Conservation (phyloP, 148 eudicot species). For the Vaccinium corymbosum region DNA sequence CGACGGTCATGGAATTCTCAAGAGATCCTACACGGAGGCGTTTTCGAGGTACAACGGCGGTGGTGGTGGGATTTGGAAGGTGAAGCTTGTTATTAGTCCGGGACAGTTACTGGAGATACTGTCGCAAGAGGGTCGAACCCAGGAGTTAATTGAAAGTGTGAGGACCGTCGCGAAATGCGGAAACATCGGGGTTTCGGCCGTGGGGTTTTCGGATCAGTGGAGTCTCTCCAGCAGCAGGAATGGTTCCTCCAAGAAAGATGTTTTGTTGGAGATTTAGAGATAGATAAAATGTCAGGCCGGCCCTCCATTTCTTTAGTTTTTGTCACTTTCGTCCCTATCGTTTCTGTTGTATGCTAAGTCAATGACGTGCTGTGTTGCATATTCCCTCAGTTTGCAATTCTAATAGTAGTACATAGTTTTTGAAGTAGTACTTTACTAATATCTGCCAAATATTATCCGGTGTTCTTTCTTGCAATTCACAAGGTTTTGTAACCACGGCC, state of each 20-base stretch:
- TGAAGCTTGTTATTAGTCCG: constrained; percentile 73
- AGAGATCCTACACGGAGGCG: constrained; percentile 39
- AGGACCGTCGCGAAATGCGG: constrained; percentile 91
- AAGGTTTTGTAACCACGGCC: neutral
- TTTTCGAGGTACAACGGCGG: constrained; percentile 18
- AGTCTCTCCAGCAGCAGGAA: constrained; percentile 49
- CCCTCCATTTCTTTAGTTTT: neutral
- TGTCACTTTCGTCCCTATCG: neutral
- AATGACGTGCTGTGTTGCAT: constrained; percentile 3
- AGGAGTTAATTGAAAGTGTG: constrained; percentile 72
- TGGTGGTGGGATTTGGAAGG: constrained; percentile 69
- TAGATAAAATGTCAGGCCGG: neutral
- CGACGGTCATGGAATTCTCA: constrained; percentile 34
- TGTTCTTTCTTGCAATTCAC: neutral
- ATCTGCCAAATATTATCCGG: neutral
- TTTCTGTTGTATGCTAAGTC: neutral
- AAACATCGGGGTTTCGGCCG: constrained; percentile 29
- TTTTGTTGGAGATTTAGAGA: constrained; percentile 14
- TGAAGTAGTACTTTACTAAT: neutral
- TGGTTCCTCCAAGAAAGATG: constrained; percentile 42
- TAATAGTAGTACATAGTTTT: neutral
- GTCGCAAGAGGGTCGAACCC: constrained; percentile 57
- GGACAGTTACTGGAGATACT: constrained; percentile 66
- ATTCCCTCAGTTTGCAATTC: neutral
- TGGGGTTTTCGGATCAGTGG: constrained; percentile 66